A percentile compares a stretch with the other conserved stretches of the same genome.
These are phyloP conservation scores for Melaleuca quinquenervia DNA, from an alignment of 345 rosid species.

Conservation along the genomic window DNA sequence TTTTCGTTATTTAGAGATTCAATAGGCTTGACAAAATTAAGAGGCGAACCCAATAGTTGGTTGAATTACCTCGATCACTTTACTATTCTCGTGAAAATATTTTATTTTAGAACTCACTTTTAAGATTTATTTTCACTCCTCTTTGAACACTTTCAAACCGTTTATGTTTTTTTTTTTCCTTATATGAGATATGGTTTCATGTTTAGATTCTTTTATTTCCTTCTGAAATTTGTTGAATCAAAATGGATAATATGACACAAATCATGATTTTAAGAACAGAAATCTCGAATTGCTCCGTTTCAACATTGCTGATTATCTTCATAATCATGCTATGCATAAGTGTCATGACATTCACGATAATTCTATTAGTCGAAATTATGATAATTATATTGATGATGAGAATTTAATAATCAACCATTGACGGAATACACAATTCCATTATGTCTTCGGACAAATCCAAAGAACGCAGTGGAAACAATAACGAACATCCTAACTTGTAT, in stretches of 20 bases:
- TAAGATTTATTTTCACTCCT: background rate
- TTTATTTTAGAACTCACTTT: accelerated
- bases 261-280: background rate
- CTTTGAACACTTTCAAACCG: accelerated
- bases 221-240: too few relatives aligned
- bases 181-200: accelerated
- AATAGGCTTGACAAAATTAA: background rate
- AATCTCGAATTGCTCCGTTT: background rate
- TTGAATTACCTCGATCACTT: background rate
- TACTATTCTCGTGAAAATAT: background rate
- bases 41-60: background rate
- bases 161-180: background rate
- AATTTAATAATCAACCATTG: too few relatives aligned
- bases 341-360: too few relatives aligned
- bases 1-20: background rate
- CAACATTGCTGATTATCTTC: too few relatives aligned
- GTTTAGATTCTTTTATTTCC: background rate
- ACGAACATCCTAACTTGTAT: too few relatives aligned
- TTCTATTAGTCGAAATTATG: background rate
- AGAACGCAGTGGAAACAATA: too few relatives aligned
- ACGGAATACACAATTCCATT: too few relatives aligned
- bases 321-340: background rate
- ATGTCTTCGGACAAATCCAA: too few relatives aligned
- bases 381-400: too few relatives aligned
- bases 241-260: accelerated